Evolutionary conservation across 441 rosid species (phyloP), one percentile per base, ranked within the genome.

Genomic region (Syzygium syzygioides): DNA sequence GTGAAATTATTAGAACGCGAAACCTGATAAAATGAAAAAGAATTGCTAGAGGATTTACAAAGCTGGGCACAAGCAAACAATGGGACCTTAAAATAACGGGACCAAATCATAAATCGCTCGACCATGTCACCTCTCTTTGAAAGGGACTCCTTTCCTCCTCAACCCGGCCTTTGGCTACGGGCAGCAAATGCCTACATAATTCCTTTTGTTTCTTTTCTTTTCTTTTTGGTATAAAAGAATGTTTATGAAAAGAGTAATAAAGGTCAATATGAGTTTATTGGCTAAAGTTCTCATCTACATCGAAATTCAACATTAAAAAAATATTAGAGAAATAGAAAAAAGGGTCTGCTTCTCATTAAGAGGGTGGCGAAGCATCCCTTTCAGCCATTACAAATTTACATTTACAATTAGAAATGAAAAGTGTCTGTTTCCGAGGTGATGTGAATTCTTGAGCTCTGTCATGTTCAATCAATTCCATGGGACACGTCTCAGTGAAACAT

Each of bases 341-440:
- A 88, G 90, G 93, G 90, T 86, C 90, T 89, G 86, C 48, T 62
- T 87, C 79, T 52, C 17, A 71, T 71, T 20, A 85, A 83, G 87
- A 62, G 30, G 86, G 28, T 20, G 83, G 80, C 89, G 91, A 92
- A 83, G 92, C 86, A 90, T 91, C 91, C 86, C 89, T 92, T 87
- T 93, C 91, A 56, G 53, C 84, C 55, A 68, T 85, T 55, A 79
- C 34, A 32, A 32, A 32, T 32, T 32, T 32, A 32, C 56, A 87
- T 10, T 37, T 41, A 79, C 56, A 87, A 10, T 37, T 41, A 37
- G 83, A 23, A 37, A 37, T 20, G 25, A 6, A 37, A 6, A 13
- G 80, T 9, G n/a, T 41, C n/a, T 71, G 17, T 71, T 71, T 71
- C 83, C 52, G 52, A 71, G 83, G 83, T 14, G 52, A 71, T 6